Evolutionary conservation across 495 filamentous ascomycete species (phyloP), one percentile per base, ranked within the genome.

Genomic region (Trichoderma virens): DNA sequence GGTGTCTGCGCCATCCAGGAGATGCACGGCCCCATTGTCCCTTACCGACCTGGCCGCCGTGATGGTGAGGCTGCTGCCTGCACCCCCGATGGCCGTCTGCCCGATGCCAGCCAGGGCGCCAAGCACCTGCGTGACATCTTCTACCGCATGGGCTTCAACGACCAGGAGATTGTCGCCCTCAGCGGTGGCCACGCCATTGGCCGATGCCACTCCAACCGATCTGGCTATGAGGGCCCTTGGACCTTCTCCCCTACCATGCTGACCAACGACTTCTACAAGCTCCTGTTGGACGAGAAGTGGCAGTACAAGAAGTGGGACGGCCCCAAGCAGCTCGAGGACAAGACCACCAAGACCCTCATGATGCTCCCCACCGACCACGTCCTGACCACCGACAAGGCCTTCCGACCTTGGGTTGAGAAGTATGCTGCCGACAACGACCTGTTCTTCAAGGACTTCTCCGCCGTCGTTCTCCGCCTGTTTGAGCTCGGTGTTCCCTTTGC

Each of bases 61-160:
- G 94, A 98, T 78, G 83, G 80, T 70, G 90, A 97, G 66, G 79
- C 91, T n/a, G 75, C 87, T 64, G 89, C 85, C 73, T 96, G 92
- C 83, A 94, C 92, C 56, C 94, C 94, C 59, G 93, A 98, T 70
- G 94, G 94, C 66, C 92, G 94, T 78, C 90, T 98, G 31, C 94
- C 94, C 65, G 93, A 98, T 73, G 94, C 83, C 60, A 67, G 85
- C 67, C 86, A 97, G 82, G 89, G 83, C 66, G 84, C 88, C 65
- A 81, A 83, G 66, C 94, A 98, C 78, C 82, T 98, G 72, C 89
- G 94, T 65, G 85, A 86, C 76, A 90, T 98, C 82, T 98, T 98
- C 83, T 83, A 85, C 75, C 91, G 93, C 74, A 97, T 97, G 93
- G 94, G 94, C 65, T 98, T 98, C 83, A 88, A 95, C 76, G 94